phyloP scores from a whole-genome alignment of 352 stramenopile genomes.

The Phytopythium oedochilum region DNA sequence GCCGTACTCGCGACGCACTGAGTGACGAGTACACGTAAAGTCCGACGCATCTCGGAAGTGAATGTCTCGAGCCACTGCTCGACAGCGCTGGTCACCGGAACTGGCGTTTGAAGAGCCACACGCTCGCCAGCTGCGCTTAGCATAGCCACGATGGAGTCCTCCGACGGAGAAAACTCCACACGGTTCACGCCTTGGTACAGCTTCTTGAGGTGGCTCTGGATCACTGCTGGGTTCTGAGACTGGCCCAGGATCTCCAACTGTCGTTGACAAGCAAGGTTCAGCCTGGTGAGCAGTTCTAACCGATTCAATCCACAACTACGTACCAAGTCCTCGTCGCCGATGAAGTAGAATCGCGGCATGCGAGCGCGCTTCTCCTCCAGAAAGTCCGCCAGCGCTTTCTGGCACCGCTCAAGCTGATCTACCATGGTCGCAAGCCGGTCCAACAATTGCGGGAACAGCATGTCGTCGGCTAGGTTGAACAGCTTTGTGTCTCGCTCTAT shows the following conservation, averaged over 20 bases:
- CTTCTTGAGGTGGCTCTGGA: conserved; percentile 96
- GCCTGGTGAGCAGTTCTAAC: background rate
- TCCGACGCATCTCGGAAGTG: conserved; percentile 89
- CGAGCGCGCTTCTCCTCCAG: conserved; percentile 91
- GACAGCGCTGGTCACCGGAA: conserved; percentile 86
- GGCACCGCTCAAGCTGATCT: conserved; percentile 92
- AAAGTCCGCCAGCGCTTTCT: conserved; percentile 93
- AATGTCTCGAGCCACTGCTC: conserved; percentile 93
- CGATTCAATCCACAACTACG: background rate
- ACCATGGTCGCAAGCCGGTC: conserved; percentile 83
- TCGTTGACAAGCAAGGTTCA: background rate
- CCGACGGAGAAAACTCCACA: conserved; percentile 86
- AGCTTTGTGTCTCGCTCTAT: conserved; percentile 89
- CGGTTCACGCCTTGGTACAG: conserved; percentile 93
- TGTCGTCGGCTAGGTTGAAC: conserved; percentile 91
- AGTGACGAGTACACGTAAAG: conserved; percentile 70
- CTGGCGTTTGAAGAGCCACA: conserved; percentile 74
- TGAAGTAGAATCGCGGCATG: conserved; percentile 97
- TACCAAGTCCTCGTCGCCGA: conserved; percentile 92
- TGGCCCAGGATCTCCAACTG: conserved; percentile 93
- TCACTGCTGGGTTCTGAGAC: conserved; percentile 89
- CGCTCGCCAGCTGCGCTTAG: conserved; percentile 77
- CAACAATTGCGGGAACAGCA: conserved; percentile 85
- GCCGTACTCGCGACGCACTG: conserved; percentile 74
- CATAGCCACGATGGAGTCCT: conserved; percentile 88